These are phyloP conservation scores for Umbelopsis isabellina DNA, from an alignment of 192 early-diverging fungal genomes.

Conservation along the genomic window DNA sequence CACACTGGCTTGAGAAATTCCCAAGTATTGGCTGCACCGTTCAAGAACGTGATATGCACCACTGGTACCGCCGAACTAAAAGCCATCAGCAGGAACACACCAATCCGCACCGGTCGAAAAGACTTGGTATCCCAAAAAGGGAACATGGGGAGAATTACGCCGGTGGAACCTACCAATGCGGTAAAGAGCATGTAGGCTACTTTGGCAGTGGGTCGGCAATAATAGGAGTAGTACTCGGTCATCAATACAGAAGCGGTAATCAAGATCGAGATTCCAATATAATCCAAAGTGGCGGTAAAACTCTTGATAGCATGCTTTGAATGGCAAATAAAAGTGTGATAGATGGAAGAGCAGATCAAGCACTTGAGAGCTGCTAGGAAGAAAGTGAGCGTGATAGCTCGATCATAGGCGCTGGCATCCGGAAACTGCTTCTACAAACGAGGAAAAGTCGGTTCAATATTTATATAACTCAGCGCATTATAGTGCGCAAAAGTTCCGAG, in stretches of 20 bases:
- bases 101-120: conserved; percentile 58
- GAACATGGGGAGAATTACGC: conserved; percentile 55
- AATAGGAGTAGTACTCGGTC: conserved; percentile 63
- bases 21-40: conserved; percentile 47
- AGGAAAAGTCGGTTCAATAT: neutral
- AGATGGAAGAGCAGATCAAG: conserved; percentile 61
- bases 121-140: conserved; percentile 56
- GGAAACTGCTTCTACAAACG: conserved; percentile 36
- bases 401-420: conserved; percentile 36
- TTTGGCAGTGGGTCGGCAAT: conserved; percentile 46
- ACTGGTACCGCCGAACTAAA: conserved; percentile 55
- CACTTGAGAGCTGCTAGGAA: conserved; percentile 63
- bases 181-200: conserved; percentile 56
- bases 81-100: conserved; percentile 57
- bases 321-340: conserved; percentile 65
- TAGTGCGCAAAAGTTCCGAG: neutral
- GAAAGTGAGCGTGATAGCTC: conserved; percentile 55
- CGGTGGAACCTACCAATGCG: conserved; percentile 49
- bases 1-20: conserved; percentile 53
- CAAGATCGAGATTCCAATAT: conserved; percentile 66
- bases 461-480: neutral
- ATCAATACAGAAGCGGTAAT: conserved; percentile 63
- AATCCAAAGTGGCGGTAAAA: conserved; percentile 62
- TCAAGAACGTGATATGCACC: conserved; percentile 47
- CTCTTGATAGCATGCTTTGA: conserved; percentile 52